Evolutionary conservation across 2,329 filamentous ascomycete genomes (phyloP).

Genomic region (Fonsecaea erecta): DNA sequence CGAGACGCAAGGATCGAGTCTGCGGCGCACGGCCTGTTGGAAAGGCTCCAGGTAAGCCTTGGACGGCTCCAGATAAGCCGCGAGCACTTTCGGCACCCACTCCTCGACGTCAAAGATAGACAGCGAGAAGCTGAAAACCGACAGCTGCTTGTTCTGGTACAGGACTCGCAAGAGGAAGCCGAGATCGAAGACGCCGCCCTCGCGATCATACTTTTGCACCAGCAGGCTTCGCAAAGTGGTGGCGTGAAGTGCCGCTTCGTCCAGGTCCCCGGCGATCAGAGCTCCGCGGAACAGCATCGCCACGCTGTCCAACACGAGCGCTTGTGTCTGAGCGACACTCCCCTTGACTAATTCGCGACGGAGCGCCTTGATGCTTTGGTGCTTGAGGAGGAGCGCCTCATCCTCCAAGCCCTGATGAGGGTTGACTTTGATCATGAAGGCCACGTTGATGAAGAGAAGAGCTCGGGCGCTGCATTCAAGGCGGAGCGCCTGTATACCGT

Average conservation of each 20-base stretch:
- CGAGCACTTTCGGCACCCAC: conserved; percentile 7
- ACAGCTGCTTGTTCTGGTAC: conserved; percentile 9
- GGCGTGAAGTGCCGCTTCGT: conserved; percentile 6
- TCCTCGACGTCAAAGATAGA: not conserved
- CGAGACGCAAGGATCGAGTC: not conserved
- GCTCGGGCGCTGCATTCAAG: conserved; percentile 7
- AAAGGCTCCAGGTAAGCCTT: conserved; percentile 4
- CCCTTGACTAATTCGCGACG: not conserved
- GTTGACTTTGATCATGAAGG: conserved; percentile 1
- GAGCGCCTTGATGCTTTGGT: conserved; percentile 5
- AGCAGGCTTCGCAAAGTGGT: conserved; percentile 3
- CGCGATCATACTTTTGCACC: not conserved
- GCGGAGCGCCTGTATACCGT: not conserved
- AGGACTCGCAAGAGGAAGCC: conserved; percentile 2
- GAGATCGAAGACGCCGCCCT: not conserved
- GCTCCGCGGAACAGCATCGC: conserved; percentile 2
- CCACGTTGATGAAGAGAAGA: conserved; percentile 1
- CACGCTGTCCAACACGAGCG: not conserved
- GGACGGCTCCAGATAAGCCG: not conserved
- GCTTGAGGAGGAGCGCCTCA: conserved; percentile 5
- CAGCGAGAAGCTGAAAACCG: conserved; percentile 2
- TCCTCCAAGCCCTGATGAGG: not conserved
- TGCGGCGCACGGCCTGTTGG: not conserved
- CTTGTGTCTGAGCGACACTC: not conserved
- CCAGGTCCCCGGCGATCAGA: conserved; percentile 7